phyloP scores from a whole-genome alignment of 1,139 yeast genomes.

The Candida dubliniensis region DNA sequence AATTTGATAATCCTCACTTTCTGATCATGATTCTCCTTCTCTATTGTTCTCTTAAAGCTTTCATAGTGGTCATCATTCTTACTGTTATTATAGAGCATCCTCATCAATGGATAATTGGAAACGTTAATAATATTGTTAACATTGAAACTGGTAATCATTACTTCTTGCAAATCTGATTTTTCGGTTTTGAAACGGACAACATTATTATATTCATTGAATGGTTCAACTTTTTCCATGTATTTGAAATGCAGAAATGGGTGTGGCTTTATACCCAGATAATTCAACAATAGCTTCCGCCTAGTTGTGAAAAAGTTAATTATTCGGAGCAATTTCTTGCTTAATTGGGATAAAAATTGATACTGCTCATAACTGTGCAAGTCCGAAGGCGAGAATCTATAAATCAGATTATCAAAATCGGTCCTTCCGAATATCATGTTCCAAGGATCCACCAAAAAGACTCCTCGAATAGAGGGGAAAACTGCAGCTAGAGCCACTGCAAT shows the following conservation, averaged over 20 bases:
- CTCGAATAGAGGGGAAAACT: constrained; percentile 35
- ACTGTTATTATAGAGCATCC: constrained; percentile 4
- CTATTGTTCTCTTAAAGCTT: constrained; percentile 9
- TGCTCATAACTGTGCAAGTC: constrained; percentile 20
- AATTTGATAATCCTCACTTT: constrained; percentile 12
- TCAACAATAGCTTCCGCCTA: constrained; percentile 26
- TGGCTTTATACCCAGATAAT: constrained; percentile 17
- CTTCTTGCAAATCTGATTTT: constrained; percentile 26
- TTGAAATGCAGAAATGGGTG: constrained; percentile 19
- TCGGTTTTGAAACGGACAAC: constrained; percentile 21
- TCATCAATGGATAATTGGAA: constrained; percentile 26
- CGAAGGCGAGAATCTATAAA: constrained; percentile 21
- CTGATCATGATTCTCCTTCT: constrained; percentile 15
- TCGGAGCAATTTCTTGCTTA: constrained; percentile 24
- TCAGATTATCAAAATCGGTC: constrained; percentile 28
- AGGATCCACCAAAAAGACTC: constrained; percentile 37
- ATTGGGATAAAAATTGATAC: constrained; percentile 18
- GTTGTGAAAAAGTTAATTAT: constrained; percentile 31
- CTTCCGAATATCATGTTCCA: constrained; percentile 32
- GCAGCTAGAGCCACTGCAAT: constrained; percentile 36
- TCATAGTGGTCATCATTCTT: constrained; percentile 1
- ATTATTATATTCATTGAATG: constrained; percentile 9
- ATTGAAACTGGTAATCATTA: constrained; percentile 22
- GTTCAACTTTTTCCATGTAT: constrained; percentile 18
- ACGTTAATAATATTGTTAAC: constrained; percentile 19